Conservation (phyloP, 306 rosid genomes). For the Quercus dentata region DNA sequence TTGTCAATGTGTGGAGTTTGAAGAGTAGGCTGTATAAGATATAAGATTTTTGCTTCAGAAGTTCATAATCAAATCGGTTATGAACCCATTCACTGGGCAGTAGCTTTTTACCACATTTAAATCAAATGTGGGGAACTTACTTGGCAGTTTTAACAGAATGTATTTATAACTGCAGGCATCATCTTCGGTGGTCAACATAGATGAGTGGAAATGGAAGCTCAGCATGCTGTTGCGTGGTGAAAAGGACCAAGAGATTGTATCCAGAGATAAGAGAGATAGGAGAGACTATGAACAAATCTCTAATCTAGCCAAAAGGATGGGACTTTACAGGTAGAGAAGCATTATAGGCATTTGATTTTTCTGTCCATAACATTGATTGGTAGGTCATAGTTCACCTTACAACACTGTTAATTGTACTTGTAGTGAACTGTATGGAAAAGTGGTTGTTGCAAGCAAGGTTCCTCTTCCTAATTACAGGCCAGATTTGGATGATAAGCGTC, state of each 20-base stretch:
- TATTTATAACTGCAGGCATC: conserved; percentile 57
- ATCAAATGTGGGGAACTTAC: background rate
- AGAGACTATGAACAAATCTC: conserved; percentile 96
- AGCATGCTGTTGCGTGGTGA: conserved; percentile 78
- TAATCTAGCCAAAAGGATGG: conserved; percentile 91
- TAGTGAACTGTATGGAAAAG: conserved; percentile 89
- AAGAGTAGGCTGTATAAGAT: background rate
- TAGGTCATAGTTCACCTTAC: conserved; percentile 9
- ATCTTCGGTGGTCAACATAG: conserved; percentile 89
- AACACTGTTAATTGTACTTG: conserved; percentile 2
- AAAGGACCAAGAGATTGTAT: conserved; percentile 88
- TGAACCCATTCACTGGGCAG: background rate
- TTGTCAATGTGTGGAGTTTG: background rate
- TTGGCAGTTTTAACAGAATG: conserved; percentile 12
- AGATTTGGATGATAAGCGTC: conserved; percentile 97
- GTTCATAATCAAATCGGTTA: background rate
- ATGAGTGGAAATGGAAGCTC: conserved; percentile 98
- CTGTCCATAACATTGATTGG: background rate
- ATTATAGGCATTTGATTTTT: background rate
- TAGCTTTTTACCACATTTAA: background rate
- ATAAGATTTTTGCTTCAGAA: background rate
- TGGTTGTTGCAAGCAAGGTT: conserved; percentile 88
- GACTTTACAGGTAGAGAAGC: conserved; percentile 60
- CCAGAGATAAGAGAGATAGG: conserved; percentile 82
- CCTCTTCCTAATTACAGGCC: conserved; percentile 99